Evolutionary conservation across 768 basidiomycete species (phyloP).

Genomic region (Cystofilobasidium macerans): DNA sequence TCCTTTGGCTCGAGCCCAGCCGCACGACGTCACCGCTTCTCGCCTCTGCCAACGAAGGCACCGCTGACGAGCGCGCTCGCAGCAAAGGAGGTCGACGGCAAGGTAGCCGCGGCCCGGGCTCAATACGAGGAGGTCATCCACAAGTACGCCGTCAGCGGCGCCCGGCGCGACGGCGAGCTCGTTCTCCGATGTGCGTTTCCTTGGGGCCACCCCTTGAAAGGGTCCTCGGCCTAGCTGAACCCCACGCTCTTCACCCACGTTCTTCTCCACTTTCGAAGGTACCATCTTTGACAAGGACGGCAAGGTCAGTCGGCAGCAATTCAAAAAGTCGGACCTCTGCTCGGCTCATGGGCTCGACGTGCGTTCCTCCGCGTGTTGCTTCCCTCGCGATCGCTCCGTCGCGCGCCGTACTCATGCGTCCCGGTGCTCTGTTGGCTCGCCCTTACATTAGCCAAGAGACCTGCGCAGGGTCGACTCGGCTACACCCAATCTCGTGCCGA

Average conservation of each 20-base stretch:
- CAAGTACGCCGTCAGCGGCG: slow-evolving; percentile 14
- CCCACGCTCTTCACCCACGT: no score
- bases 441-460: slow-evolving; percentile 63
- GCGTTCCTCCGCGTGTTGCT: slow-evolving; percentile 37
- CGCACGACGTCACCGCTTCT: not conserved
- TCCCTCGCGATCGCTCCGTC: no score
- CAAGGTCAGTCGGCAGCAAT: slow-evolving; percentile 38
- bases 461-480: slow-evolving; percentile 91
- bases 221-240: not conserved
- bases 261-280: not conserved
- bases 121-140: slow-evolving; percentile 12
- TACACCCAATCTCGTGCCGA: slow-evolving; percentile 85
- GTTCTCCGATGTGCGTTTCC: slow-evolving; percentile 7
- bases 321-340: slow-evolving; percentile 82
- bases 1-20: no score
- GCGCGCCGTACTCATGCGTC: not conserved
- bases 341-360: slow-evolving; percentile 81
- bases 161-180: slow-evolving; percentile 11
- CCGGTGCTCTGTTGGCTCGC: slow-evolving; percentile 21
- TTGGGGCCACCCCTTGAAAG: not conserved
- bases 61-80: not conserved
- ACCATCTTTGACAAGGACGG: slow-evolving; percentile 21
- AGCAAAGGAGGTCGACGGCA: not conserved
- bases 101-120: slow-evolving; percentile 3
- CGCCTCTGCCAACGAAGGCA: not conserved